Evolutionary conservation across 257 asterid genomes (phyloP), one percentile per base, ranked within the genome.

Genomic region (Gentiana straminea): DNA sequence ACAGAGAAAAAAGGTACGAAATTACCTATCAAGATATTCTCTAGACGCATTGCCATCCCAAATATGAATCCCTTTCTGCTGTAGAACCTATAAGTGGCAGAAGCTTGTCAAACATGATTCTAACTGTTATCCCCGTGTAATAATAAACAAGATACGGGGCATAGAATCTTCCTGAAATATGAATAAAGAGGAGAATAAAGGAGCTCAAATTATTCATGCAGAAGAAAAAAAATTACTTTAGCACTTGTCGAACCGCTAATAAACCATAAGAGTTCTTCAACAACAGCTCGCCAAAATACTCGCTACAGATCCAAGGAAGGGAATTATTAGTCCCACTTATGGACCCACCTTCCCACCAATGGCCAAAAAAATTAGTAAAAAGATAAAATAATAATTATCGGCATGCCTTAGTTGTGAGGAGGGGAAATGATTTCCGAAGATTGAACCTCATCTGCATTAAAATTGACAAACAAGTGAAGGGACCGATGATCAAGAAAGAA

Each of bases 181-280:
- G 46, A 41, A 7, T 41, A 41, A 41, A 7, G 9, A 15, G 24
- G 24, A 15, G 24, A 15, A 15, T 15, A 15, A 15, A 15, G 24
- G 24, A 41, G 9, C 46, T 10, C 1, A 41, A 41, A 41, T 15
- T 41, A 41, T 41, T 41, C 9, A 41, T 35, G 37, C 44, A 49
- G 33, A 15, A 48, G 53, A 33, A 52, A 49, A 44, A 41, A 60
- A 44, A 64, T 69, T 74, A 88, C 98, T 84, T 81, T 92, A 36
- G 95, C 95, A 88, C 79, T 92, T 63, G 99, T 88, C 36, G 95
- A 85, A 51, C 99, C 99, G 73, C 97, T 92, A 66, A 92, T 77
- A 76, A 92, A 92, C 99, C 99, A 88, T 77, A 92, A 64, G 63
- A 92, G 94, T 72, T 92, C 99, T 79, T 92, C 99, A 69, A 92